A percentile compares a stretch with the other conserved stretches of the same genome.
Evolutionary conservation across 139 green algal species (phyloP).

Genomic region (Protoeuglena noctilucae): DNA sequence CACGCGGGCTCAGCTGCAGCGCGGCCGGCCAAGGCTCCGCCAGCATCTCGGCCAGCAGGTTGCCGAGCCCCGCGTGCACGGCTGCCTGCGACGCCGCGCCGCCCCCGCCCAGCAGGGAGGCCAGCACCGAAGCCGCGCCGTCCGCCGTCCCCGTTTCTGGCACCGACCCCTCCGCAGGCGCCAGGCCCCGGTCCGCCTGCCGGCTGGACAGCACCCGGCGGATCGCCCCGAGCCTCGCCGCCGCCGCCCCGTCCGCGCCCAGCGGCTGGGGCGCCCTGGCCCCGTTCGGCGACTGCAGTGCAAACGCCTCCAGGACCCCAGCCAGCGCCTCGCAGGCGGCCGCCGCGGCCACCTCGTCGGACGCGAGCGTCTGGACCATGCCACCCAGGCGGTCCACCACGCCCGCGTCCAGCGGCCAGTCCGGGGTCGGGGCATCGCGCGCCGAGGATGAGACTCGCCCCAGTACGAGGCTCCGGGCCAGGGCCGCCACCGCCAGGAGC

Average conservation of each 20-base stretch:
- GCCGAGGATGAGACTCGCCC: constrained; percentile 1
- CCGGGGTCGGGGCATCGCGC: constrained; percentile 12
- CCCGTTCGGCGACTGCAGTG: no score
- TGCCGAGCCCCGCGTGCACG: neutral
- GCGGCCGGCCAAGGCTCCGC: neutral
- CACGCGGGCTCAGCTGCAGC: neutral
- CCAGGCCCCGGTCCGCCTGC: neutral
- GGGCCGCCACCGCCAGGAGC: constrained; percentile 25
- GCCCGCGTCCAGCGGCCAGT: neutral
- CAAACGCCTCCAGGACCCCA: neutral
- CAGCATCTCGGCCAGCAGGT: neutral
- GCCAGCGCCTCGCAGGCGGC: neutral
- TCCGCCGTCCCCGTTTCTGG: neutral
- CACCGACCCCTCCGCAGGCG: neutral
- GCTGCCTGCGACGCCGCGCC: neutral
- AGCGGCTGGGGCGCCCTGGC: neutral
- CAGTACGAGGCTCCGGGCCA: constrained; percentile 16
- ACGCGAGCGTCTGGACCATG: neutral
- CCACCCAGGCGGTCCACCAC: constrained; percentile 1
- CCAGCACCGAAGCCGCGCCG: neutral
- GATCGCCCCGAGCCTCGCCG: neutral
- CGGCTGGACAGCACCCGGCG: neutral
- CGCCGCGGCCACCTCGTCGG: neutral
- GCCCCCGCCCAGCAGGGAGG: neutral
- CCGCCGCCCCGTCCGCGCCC: neutral